Evolutionary conservation across 345 rosid species (phyloP), one percentile per base, ranked within the genome.

Genomic region (Pugionium dolabratum): DNA sequence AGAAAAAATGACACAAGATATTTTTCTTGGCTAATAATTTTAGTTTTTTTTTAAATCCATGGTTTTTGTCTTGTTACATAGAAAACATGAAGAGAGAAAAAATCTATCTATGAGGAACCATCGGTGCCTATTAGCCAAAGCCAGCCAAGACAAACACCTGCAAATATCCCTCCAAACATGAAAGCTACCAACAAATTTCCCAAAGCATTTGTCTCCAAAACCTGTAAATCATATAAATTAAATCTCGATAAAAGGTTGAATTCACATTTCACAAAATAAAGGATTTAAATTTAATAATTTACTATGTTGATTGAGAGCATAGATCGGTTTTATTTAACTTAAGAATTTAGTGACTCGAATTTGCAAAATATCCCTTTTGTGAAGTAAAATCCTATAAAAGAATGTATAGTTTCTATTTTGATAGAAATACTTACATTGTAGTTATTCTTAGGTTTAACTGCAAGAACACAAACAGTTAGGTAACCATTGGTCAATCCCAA

Each of bases 191-290:
- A 88, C 52, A 86, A 44, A 70, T 89, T 89, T 3, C 96, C 94
- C 58, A 89, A 42, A 1, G 94, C 91, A 64, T 89, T 84, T 57
- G 80, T 87, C 78, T 87, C 94, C 4, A 89, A 91, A 4, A 89
- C 91, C 94, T 84, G 36, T 58, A 69, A 50, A 68, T 32, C 33
- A 28, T 27, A 28, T 27, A 28, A 5, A 34, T 3, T 34, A 32
- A 4, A 32, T 18, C 18, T 18, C 2, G 4, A 0, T 32, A 2
- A 32, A 32, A 2, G 34, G 34, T 32, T 32, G 34, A 4, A 32
- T 32, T 32, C 34, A 32, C 34, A 32, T 32, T 39, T 39, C 9
- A 39, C 42, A 7, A 39, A 39, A 39, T 39, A 39, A 39, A 32
- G 1, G 2, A 32, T 18, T 18, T 18, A 18, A 18, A 18, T 18